Evolutionary conservation across 2,329 filamentous ascomycete species (phyloP), one percentile per base, ranked within the genome.

Genomic region (Colletotrichum paranaense): DNA sequence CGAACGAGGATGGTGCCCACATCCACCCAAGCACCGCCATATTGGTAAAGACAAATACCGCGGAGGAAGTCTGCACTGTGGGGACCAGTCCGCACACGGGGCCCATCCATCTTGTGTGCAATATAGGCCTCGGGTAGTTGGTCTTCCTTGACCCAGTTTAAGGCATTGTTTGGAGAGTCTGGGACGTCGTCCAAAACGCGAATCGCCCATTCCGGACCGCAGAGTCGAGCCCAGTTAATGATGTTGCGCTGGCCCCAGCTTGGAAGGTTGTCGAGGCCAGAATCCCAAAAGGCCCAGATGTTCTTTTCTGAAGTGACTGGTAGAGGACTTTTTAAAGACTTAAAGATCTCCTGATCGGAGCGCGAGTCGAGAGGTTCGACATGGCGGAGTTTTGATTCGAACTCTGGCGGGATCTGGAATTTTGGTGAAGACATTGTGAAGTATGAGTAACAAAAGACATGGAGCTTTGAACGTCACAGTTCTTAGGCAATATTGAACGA

Each of bases 241-340:
- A 86, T 80, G 55, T 85, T 86, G 56, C 82, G 81, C 62, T 81
- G 78, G 35, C 80, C 82, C 83, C 83, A 85, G 6, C 67, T 70
- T 0, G 81, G 82, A 81, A 85, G 83, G 5, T 60, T 38, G 65
- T 35, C 26, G 0, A 83, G 68, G 0, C 85, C 83, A 9, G 79
- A 80, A 63, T 86, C 79, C 84, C 84, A 86, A 68, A 85, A 84
- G 1, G 84, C 83, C 84, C 84, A 87, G 5, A 87, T 79, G 60
- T 86, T 87, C 73, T 83, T 84, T 60, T 86, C 83, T 0, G 82
- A 82, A 1, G 78, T 81, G 49, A 83, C 69, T 6, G 82, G 79
- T 1, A 74, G 77, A 35, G 79, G 80, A 0, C 74, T 66, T 19
- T 71, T 68, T 0, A 84, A 76, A 1, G 77, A 75, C 1, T 72